These are phyloP conservation scores for Pseudogymnoascus sp. DNA, from an alignment of 2,329 filamentous ascomycete genomes.

Conservation along the genomic window DNA sequence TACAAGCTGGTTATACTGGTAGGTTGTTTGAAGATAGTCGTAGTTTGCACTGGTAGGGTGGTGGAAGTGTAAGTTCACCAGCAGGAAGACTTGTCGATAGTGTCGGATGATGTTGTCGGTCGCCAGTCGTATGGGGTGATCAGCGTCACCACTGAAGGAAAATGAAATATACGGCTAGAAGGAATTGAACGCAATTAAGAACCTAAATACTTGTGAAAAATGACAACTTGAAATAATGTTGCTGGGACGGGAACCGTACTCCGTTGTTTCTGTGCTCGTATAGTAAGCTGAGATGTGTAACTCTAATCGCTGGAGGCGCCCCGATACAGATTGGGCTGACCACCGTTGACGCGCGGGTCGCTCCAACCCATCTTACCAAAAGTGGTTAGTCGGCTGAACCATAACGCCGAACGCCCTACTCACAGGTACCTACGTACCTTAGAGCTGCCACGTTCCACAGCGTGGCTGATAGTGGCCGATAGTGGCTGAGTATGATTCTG, in stretches of 20 bases:
- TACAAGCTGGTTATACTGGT: neutral
- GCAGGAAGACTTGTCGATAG: neutral
- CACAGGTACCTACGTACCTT: conserved; percentile 5
- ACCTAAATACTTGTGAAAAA: conserved; percentile 7
- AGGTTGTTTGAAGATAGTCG: neutral
- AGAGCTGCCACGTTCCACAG: conserved; percentile 6
- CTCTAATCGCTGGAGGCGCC: neutral
- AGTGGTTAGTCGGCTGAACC: neutral
- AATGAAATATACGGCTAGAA: neutral
- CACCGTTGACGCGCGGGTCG: conserved; percentile 5
- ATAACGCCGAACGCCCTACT: neutral
- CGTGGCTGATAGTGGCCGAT: neutral
- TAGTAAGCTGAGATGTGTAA: conserved; percentile 9
- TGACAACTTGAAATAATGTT: conserved; percentile 6
- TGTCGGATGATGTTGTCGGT: conserved; percentile 3
- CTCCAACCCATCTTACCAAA: neutral
- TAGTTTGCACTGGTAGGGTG: neutral
- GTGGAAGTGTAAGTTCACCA: neutral
- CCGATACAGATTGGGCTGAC: conserved; percentile 6
- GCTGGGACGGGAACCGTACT: neutral
- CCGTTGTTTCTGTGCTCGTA: neutral
- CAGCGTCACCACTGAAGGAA: neutral
- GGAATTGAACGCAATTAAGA: conserved; percentile 6
- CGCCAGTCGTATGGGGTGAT: neutral
- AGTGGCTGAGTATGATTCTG: neutral